Evolutionary conservation across 2,329 filamentous ascomycete genomes (phyloP), one percentile per base, ranked within the genome.

Genomic region (Fusarium miscanthi): DNA sequence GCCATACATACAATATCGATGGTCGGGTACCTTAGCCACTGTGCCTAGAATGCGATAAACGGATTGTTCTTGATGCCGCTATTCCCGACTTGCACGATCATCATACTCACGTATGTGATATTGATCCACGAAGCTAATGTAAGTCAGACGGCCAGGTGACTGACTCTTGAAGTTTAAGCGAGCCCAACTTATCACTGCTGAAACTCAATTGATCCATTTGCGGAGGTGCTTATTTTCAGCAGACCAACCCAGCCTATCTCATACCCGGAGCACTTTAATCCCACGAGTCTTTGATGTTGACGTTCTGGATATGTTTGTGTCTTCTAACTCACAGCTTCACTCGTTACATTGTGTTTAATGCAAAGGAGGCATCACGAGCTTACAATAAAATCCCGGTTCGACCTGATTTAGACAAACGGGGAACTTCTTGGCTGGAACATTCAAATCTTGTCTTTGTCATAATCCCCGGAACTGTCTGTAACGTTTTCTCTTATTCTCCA

Each of bases 1-100:
- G 40, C n/a, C n/a, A n/a, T n/a, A n/a, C 30, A 31, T n/a, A 35
- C 52, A 69, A 57, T 58, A 45, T 45, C 59, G 57, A 48, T 56
- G 31, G 35, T 31, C 53, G 57, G 61, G 42, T 56, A 70, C 66
- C 42, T 46, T 63, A 58, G 27, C 70, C 66, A 65, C 33, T 30
- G n/a, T 37, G 40, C 42, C 38, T 33, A 37, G 37, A 42, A 35
- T 17, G 31, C 17, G 23, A 49, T 48, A 30, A 48, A 51, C 30
- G 10, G 43, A 30, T 57, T 58, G 69, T 66, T 56, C 42, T 63
- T 48, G 43, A 52, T 59, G 43, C 58, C 63, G 60, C 58, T 48
- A 23, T 66, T 63, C 66, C 49, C 63, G 49, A 59, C 38, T 63
- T 49, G 25, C 52, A 40, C 49, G 62, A 46, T 49, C 53, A 40